Evolutionary conservation across 2,329 filamentous ascomycete species (phyloP).

Genomic region (Fusarium sp.): DNA sequence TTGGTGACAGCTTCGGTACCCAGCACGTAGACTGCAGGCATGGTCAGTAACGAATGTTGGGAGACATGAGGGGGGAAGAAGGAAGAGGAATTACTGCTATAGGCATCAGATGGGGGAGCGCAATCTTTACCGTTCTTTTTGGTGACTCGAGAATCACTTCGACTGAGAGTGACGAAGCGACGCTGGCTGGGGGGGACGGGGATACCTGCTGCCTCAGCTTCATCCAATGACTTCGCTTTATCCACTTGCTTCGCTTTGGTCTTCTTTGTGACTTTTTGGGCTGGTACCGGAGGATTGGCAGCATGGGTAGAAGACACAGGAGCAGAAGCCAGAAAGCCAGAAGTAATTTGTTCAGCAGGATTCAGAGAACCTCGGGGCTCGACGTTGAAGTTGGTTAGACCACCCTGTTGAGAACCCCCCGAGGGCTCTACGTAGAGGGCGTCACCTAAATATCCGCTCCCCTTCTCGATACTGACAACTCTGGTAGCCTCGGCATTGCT

Average conservation of each 20-base stretch:
- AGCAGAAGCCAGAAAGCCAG: not conserved
- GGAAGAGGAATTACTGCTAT: not conserved
- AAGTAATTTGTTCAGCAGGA: not conserved
- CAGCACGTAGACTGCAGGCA: conserved; percentile 5
- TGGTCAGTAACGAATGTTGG: not conserved
- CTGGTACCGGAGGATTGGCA: not conserved
- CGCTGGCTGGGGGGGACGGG: conserved; percentile 13
- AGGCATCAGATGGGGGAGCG: not conserved
- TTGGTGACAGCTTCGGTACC: not conserved
- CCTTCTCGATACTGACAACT: no score
- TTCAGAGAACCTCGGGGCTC: not conserved
- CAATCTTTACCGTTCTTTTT: not conserved
- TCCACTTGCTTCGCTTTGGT: not conserved
- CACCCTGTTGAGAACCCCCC: not conserved
- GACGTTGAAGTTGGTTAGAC: not conserved
- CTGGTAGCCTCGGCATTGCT: no score
- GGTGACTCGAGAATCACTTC: not conserved
- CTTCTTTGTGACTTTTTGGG: not conserved
- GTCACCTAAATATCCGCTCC: no score
- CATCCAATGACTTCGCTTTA: conserved; percentile 5
- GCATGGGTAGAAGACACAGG: not conserved
- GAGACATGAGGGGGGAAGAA: not conserved
- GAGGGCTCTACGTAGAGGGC: not conserved
- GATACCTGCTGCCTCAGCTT: not conserved
- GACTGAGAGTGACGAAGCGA: conserved; percentile 3